Percentiles rank a stretch among this genome's conserved stretches.
Evolutionary conservation across 2,329 filamentous ascomycete genomes (phyloP).

Genomic region (Penicillium sp.): DNA sequence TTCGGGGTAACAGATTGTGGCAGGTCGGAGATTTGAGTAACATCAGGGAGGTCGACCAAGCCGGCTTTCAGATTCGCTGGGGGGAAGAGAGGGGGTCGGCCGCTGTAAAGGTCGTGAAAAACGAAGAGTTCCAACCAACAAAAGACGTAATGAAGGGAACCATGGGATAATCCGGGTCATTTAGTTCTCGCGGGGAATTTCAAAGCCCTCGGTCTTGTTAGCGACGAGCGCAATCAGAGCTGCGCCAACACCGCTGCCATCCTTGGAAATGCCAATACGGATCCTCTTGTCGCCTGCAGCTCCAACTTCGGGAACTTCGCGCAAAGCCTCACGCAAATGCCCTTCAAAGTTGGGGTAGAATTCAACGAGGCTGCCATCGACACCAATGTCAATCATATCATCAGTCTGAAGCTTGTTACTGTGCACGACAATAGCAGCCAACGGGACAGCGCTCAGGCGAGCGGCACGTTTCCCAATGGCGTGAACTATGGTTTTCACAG

Average conservation of each 20-base stretch:
- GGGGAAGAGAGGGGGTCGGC: not conserved
- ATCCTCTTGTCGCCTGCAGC: constrained; percentile 71
- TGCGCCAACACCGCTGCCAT: constrained; percentile 89
- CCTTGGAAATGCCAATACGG: constrained; percentile 90
- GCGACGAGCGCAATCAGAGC: constrained; percentile 89
- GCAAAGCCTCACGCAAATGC: constrained; percentile 74
- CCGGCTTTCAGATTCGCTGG: not conserved
- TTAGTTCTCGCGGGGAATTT: constrained; percentile 12
- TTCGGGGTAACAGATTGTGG: not conserved
- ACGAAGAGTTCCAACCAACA: not conserved
- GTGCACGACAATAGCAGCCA: constrained; percentile 73
- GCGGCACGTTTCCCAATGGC: constrained; percentile 84
- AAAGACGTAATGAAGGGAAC: not conserved
- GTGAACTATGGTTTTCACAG: constrained; percentile 71
- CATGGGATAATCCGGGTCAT: not conserved
- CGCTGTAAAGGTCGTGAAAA: not conserved
- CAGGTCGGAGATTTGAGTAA: not conserved
- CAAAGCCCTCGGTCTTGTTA: constrained; percentile 36
- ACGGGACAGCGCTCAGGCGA: constrained; percentile 74
- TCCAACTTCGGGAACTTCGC: constrained; percentile 69
- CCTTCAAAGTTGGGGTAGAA: constrained; percentile 90
- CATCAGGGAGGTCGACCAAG: not conserved
- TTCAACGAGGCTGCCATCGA: constrained; percentile 88
- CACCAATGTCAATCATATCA: constrained; percentile 78
- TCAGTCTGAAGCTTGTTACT: constrained; percentile 62